Evolutionary conservation across 1,284 basidiomycete species (phyloP).

Genomic region (Rhodotorula glutinis): DNA sequence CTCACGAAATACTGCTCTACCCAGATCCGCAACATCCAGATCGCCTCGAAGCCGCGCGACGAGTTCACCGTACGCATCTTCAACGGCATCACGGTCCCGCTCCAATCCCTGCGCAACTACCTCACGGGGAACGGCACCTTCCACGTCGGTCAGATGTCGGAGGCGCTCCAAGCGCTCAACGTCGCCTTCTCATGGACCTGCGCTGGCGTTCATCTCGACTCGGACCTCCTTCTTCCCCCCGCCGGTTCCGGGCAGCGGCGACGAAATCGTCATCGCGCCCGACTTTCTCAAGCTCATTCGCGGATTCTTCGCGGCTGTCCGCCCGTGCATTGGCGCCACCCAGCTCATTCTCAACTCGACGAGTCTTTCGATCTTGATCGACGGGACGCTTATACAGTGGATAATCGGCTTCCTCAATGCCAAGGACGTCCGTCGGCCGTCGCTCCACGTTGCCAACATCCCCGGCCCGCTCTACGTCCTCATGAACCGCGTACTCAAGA

Average conservation of each 20-base stretch:
- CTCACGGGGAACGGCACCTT: not conserved
- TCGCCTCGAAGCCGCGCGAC: not conserved
- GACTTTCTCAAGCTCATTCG: not conserved
- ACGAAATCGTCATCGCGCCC: not conserved
- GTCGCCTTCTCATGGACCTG: slow-evolving; percentile 16
- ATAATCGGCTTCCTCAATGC: not conserved
- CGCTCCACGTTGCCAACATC: not conserved
- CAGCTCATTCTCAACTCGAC: slow-evolving; percentile 26
- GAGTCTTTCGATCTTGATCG: slow-evolving; percentile 9
- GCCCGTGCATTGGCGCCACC: not conserved
- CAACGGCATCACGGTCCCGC: slow-evolving; percentile 11
- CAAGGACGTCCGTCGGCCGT: not conserved
- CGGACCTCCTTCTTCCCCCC: slow-evolving; percentile 10
- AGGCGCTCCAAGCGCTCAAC: slow-evolving; percentile 26
- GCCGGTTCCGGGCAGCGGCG: not conserved
- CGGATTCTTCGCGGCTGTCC: slow-evolving; percentile 21
- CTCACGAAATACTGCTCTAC: not conserved
- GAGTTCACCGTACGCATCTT: slow-evolving; percentile 11
- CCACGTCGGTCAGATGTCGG: not conserved
- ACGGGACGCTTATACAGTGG: slow-evolving; percentile 7
- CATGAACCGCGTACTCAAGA: slow-evolving; percentile 12
- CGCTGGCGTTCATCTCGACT: slow-evolving; percentile 7
- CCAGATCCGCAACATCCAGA: slow-evolving; percentile 12
- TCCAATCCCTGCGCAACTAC: slow-evolving; percentile 14
- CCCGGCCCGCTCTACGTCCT: not conserved